Base-by-base conservation (phyloP, 768 basidiomycete species). In the Suillus hirtellus region DNA sequence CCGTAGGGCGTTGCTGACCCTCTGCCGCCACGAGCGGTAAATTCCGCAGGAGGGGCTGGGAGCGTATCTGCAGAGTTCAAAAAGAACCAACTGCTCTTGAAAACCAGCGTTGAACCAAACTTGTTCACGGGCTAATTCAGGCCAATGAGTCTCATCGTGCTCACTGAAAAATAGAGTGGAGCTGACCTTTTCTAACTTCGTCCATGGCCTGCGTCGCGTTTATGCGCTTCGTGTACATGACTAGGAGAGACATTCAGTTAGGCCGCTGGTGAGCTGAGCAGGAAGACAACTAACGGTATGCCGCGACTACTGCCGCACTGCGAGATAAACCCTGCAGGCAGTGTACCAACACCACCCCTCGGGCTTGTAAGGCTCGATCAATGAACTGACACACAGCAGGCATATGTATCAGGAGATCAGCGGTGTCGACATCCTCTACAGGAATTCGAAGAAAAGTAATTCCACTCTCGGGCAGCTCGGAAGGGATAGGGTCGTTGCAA, bases 91-190 rank as follows among this genome's bases (percentile, higher is more conserved):
- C 68, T 92, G 90, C 76, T 90, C 88, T 63, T 89, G 86, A 74
- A 92, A 91, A 50, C 89, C 90, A n/a, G 88, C 83, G 65, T 86
- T 89, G 64, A 86, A 83, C 89, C 89, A 91, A 60, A 90, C 89
- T 69, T 90, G 88, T 73, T 89, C 86, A 56, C 89, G 87, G 55
- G 84, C 89, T 91, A 59, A 65, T 38, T 8, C 42, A 17, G 64
- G 31, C 4, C 12, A 56, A 52, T 65, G 34, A 66, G 62, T 40
- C 43, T 43, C 21, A 24, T 47, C 17, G 21, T 66, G 56, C 21
- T 63, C 14, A 63, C 49, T 60, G 44, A 59, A 31, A 60, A 31
- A 63, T 49, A 19, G 42, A 43, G 31, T 55, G 27, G 44, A 67
- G 63, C 76, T 64, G 72, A 88, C 90, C 86, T 75, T 80, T 72